These are phyloP conservation scores for Cupressus sempervirens DNA, from an alignment of 75 land plant genomes.

Conservation along the genomic window DNA sequence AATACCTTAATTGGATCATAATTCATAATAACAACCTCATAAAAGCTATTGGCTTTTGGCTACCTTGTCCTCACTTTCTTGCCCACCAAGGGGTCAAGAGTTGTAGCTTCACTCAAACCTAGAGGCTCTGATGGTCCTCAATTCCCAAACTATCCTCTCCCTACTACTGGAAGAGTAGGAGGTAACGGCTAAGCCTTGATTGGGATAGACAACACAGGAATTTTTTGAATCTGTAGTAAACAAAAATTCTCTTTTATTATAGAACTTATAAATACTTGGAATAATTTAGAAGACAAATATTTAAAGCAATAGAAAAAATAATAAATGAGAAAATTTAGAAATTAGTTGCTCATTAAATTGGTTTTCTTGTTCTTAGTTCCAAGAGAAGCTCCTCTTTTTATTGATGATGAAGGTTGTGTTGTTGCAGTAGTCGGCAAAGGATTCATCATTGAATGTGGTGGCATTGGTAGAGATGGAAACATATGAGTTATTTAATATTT, in stretches of 20 bases:
- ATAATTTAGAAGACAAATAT: too few species aligned
- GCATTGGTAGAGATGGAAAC: slow-evolving; percentile 38
- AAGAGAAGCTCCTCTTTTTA: too few species aligned
- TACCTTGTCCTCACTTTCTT: slow-evolving; percentile 53
- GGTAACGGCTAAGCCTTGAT: slow-evolving; percentile 29
- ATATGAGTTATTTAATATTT: slow-evolving; percentile 62
- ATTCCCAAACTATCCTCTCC: slow-evolving; percentile 42
- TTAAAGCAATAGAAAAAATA: too few species aligned
- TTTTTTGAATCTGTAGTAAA: slow-evolving; percentile 16
- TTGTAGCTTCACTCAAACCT: slow-evolving; percentile 27
- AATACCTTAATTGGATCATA: slow-evolving; percentile 28
- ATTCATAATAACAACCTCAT: slow-evolving; percentile 61
- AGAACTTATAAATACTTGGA: too few species aligned
- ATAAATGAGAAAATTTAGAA: too few species aligned
- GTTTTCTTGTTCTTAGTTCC: too few species aligned
- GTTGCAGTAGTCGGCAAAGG: too few species aligned
- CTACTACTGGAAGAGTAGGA: slow-evolving; percentile 27
- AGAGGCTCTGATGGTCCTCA: slow-evolving; percentile 27
- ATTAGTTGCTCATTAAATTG: too few species aligned
- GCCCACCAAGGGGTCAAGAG: slow-evolving; percentile 45
- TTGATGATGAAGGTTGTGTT: too few species aligned
- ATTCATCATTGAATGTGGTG: too few species aligned
- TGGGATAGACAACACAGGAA: slow-evolving; percentile 17
- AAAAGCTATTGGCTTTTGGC: slow-evolving; percentile 62
- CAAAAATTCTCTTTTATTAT: neutral